A percentile compares a stretch with the other conserved stretches of the same genome.
These are phyloP conservation scores for Termitomyces sp. DNA, from an alignment of 768 basidiomycete species.

Conservation along the genomic window DNA sequence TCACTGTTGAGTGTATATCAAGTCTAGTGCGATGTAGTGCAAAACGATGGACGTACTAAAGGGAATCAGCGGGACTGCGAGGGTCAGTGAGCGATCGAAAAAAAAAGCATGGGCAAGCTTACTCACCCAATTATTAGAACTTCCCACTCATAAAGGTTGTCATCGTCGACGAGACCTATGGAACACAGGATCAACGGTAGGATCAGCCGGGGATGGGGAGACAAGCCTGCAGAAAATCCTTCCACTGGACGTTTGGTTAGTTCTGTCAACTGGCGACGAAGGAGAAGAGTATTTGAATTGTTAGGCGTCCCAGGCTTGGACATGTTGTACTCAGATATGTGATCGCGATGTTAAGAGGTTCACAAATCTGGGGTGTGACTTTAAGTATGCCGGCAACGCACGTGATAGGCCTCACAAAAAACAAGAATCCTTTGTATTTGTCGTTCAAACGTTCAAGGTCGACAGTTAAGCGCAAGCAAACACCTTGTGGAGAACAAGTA, in stretches of 20 bases:
- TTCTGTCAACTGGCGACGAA: slow-evolving; percentile 75
- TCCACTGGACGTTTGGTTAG: slow-evolving; percentile 92
- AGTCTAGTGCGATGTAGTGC: not conserved
- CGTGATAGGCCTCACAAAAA: slow-evolving; percentile 10
- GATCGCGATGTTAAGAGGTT: slow-evolving; percentile 12
- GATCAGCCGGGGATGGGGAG: slow-evolving; percentile 16
- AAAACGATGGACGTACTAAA: slow-evolving; percentile 60
- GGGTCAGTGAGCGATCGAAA: slow-evolving; percentile 9
- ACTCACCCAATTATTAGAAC: slow-evolving; percentile 88
- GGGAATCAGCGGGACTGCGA: slow-evolving; percentile 80
- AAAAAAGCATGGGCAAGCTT: slow-evolving; percentile 1
- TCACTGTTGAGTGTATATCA: slow-evolving; percentile 50
- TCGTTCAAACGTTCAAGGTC: no score
- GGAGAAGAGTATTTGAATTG: slow-evolving; percentile 52
- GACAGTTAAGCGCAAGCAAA: not conserved
- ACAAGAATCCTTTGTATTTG: not conserved
- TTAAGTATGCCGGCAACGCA: slow-evolving; percentile 11
- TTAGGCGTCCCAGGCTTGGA: slow-evolving; percentile 29
- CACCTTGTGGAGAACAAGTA: not conserved
- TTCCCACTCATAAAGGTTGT: slow-evolving; percentile 96
- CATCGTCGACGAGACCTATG: slow-evolving; percentile 87
- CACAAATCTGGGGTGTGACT: not conserved
- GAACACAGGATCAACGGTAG: slow-evolving; percentile 19
- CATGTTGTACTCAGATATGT: slow-evolving; percentile 25
- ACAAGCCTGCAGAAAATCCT: slow-evolving; percentile 89